Percentiles rank a stretch among this genome's conserved stretches.
Conservation (phyloP, 163 green algal species). For the Scenedesmus sp. region DNA sequence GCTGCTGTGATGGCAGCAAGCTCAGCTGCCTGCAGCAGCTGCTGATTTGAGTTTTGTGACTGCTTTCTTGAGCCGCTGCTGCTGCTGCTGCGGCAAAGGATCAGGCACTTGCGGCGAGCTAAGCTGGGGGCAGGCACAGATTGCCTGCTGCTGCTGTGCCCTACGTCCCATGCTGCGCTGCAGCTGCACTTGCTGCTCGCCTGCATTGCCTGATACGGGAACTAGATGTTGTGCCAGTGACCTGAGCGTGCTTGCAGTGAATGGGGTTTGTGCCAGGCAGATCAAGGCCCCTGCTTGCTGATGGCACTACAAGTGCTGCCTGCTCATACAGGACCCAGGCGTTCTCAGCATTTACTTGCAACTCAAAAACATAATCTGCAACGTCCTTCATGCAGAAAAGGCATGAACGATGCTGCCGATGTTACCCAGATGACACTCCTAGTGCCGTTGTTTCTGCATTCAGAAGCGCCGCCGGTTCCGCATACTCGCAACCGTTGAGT, state of each 20-base stretch:
- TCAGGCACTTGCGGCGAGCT: not conserved
- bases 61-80: not conserved
- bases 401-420: not conserved
- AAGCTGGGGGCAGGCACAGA: not conserved
- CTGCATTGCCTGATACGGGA: not conserved
- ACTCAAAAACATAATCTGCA: not conserved
- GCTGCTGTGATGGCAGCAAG: conserved; percentile 15
- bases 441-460: not conserved
- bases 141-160: not conserved
- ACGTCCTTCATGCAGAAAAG: not conserved
- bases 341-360: not conserved
- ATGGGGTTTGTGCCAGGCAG: not conserved
- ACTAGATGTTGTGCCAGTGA: not conserved
- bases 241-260: not conserved
- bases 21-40: conserved; percentile 27
- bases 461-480: not conserved
- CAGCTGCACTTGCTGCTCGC: not conserved
- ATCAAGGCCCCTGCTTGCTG: conserved; percentile 7
- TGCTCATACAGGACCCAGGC: not conserved
- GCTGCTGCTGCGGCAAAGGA: not conserved
- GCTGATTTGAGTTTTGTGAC: not conserved
- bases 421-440: not conserved
- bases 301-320: not conserved
- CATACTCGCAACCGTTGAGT: not conserved
- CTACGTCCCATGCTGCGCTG: not conserved